Percentiles rank a stretch among this genome's conserved stretches.
These are phyloP conservation scores for Hordeum pubiflorum DNA, from an alignment of 202 grass and related monocot genomes.

Conservation along the genomic window DNA sequence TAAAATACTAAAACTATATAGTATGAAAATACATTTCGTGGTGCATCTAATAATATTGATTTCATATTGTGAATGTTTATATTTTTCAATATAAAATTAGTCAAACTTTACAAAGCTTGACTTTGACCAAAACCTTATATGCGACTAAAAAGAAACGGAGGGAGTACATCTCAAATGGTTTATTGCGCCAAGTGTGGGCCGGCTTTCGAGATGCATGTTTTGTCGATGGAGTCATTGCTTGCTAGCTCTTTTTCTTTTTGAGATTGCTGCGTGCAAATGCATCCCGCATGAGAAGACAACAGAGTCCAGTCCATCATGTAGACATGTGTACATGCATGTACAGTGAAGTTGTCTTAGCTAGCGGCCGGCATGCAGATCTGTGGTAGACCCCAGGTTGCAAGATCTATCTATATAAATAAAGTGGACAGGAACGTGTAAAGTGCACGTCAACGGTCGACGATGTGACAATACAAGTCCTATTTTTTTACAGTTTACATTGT, in stretches of 20 bases:
- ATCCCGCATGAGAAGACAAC: not conserved
- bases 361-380: slow-evolving; percentile 20
- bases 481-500: not conserved
- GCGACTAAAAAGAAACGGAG: no score
- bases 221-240: no score
- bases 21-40: no score
- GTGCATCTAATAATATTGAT: no score
- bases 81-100: no score
- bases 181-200: no score
- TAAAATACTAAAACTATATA: no score
- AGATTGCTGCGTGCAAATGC: not conserved
- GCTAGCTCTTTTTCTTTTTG: not conserved
- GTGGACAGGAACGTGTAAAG: not conserved
- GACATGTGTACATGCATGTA: not conserved
- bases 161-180: no score
- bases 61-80: no score
- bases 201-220: no score
- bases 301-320: not conserved
- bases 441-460: not conserved
- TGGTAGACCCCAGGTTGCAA: not conserved
- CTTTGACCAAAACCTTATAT: no score
- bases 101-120: no score
- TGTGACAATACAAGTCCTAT: not conserved
- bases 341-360: not conserved
- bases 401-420: not conserved